These are phyloP conservation scores for Lichtheimia corymbifera DNA, from an alignment of 371 early-diverging fungal species.

Conservation along the genomic window DNA sequence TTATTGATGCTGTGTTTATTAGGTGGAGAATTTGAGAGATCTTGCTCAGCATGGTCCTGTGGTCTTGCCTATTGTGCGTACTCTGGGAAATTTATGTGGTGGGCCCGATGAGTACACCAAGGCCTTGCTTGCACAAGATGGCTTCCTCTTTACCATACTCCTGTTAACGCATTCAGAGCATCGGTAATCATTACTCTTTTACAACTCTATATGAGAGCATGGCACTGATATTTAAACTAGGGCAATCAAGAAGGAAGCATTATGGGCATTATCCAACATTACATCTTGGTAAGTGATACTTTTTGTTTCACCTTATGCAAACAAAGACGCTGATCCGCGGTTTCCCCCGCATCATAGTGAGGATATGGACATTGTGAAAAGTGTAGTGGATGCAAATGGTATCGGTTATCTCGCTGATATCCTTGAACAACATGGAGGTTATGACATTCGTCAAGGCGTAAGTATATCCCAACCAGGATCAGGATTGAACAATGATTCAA, in stretches of 20 bases:
- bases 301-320: conserved; percentile 8
- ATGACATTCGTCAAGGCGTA: conserved; percentile 70
- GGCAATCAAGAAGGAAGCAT: conserved; percentile 71
- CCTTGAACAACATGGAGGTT: conserved; percentile 48
- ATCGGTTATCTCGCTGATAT: conserved; percentile 58
- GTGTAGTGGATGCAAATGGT: conserved; percentile 51
- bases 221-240: conserved; percentile 26
- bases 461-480: neutral
- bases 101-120: conserved; percentile 64
- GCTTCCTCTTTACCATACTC: conserved; percentile 54
- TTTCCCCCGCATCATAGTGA: conserved; percentile 9
- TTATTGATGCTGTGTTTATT: neutral
- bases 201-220: neutral
- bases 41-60: conserved; percentile 41
- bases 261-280: conserved; percentile 75
- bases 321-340: neutral
- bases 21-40: conserved; percentile 30
- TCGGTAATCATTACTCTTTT: conserved; percentile 34
- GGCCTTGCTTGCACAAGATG: conserved; percentile 42
- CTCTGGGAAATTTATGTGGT: conserved; percentile 70
- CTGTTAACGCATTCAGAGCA: conserved; percentile 55
- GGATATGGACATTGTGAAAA: conserved; percentile 39
- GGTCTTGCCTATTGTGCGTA: conserved; percentile 64
- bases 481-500: neutral
- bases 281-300: conserved; percentile 56